phyloP scores from a whole-genome alignment of 2,329 filamentous ascomycete genomes.

The Teratosphaeria nubilosa region DNA sequence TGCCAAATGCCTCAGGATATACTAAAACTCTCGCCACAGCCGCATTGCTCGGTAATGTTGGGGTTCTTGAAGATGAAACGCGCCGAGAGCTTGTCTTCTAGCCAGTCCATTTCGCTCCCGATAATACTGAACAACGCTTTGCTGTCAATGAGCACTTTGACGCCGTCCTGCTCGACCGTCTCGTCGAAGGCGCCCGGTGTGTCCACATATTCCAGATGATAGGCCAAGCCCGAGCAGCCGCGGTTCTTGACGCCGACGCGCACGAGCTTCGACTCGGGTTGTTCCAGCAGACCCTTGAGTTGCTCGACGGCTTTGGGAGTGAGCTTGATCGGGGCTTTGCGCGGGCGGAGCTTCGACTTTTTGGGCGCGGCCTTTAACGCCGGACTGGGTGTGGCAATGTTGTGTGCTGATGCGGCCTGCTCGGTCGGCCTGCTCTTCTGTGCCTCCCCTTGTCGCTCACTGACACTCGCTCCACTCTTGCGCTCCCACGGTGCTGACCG shows the following conservation, averaged over 20 bases:
- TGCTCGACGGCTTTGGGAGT: slow-evolving; percentile 72
- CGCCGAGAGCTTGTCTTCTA: slow-evolving; percentile 87
- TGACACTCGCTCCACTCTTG: slow-evolving; percentile 21
- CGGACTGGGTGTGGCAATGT: slow-evolving; percentile 19
- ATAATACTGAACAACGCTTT: slow-evolving; percentile 98
- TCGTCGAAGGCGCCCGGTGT: slow-evolving; percentile 84
- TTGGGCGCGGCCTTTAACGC: slow-evolving; percentile 40
- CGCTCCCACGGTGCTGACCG: slow-evolving; percentile 36
- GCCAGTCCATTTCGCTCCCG: slow-evolving; percentile 98
- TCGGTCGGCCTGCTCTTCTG: slow-evolving; percentile 48
- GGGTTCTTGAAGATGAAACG: slow-evolving; percentile 93
- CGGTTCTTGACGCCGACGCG: slow-evolving; percentile 88
- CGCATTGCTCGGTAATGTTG: slow-evolving; percentile 75
- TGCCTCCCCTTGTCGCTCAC: slow-evolving; percentile 52
- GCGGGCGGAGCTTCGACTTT: slow-evolving; percentile 59
- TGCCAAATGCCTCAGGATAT: slow-evolving; percentile 2
- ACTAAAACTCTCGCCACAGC: slow-evolving; percentile 9
- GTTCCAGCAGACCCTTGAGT: slow-evolving; percentile 63
- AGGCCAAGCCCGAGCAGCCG: slow-evolving; percentile 86
- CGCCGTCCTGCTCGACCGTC: slow-evolving; percentile 86
- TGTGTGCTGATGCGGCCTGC: slow-evolving; percentile 25
- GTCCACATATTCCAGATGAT: slow-evolving; percentile 91
- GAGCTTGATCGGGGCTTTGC: slow-evolving; percentile 86
- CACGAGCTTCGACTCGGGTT: slow-evolving; percentile 85
- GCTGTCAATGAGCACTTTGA: slow-evolving; percentile 91